Evolutionary conservation across 106 monocot species (phyloP).

Genomic region (Dendrobium nobile): DNA sequence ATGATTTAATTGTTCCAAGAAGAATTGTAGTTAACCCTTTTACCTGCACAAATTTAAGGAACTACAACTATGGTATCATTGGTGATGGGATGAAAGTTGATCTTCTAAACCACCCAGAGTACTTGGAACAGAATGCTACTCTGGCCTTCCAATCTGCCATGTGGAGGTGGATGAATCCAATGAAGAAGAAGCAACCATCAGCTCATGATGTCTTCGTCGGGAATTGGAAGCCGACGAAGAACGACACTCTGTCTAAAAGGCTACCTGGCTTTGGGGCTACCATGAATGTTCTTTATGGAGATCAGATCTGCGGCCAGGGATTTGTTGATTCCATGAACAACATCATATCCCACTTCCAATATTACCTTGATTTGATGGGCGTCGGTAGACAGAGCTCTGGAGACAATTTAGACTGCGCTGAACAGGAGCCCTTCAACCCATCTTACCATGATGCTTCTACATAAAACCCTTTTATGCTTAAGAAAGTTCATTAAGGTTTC

Average conservation of each 20-base stretch:
- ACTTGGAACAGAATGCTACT: slow-evolving; percentile 81
- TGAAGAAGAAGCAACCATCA: slow-evolving; percentile 87
- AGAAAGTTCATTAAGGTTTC: too few species aligned
- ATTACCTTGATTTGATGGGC: slow-evolving; percentile 93
- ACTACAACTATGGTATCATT: slow-evolving; percentile 22
- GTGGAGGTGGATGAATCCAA: slow-evolving; percentile 72
- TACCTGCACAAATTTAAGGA: slow-evolving; percentile 63
- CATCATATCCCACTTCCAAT: slow-evolving; percentile 83
- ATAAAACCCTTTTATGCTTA: slow-evolving; percentile 30
- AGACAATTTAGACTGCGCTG: slow-evolving; percentile 81
- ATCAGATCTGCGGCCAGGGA: slow-evolving; percentile 70
- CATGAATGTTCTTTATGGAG: slow-evolving; percentile 85
- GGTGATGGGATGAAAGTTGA: slow-evolving; percentile 20
- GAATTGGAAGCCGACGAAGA: slow-evolving; percentile 91
- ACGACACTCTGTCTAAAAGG: slow-evolving; percentile 76
- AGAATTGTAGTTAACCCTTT: slow-evolving; percentile 44
- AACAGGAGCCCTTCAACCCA: slow-evolving; percentile 76
- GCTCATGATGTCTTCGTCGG: slow-evolving; percentile 75
- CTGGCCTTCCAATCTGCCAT: slow-evolving; percentile 82
- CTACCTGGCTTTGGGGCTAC: slow-evolving; percentile 86
- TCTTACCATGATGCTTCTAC: slow-evolving; percentile 36
- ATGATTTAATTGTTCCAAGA: background rate
- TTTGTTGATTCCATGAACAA: slow-evolving; percentile 75
- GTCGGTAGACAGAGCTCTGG: slow-evolving; percentile 64
- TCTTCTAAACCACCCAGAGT: slow-evolving; percentile 35